Conservation (phyloP, 164 flowering plant species). For the Aristolochia contorta region DNA sequence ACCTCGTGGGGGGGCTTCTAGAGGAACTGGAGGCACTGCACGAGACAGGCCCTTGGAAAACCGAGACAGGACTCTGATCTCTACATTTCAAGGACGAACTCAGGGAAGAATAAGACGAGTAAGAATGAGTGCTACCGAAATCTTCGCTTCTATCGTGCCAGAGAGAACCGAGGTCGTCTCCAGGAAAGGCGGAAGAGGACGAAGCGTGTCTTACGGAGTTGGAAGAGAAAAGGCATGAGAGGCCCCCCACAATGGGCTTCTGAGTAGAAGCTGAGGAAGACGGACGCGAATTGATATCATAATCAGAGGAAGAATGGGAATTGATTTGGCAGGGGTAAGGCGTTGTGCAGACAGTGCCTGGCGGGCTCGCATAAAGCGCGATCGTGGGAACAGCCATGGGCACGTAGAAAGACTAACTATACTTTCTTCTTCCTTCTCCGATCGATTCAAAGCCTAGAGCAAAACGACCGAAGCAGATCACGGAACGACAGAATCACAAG, state of each 20-base stretch:
- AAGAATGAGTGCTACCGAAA: conserved; percentile 47
- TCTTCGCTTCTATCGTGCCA: conserved; percentile 59
- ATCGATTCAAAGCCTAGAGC: background rate
- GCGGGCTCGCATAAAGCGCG: conserved; percentile 72
- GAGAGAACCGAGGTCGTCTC: conserved; percentile 42
- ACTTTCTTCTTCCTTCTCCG: background rate
- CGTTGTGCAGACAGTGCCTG: conserved; percentile 62
- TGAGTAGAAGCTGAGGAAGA: conserved; percentile 38
- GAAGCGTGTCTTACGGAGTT: conserved; percentile 34
- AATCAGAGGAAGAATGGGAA: conserved; percentile 47
- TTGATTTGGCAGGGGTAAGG: conserved; percentile 54
- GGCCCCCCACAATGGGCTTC: conserved; percentile 61
- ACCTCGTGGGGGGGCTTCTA: conserved; percentile 44
- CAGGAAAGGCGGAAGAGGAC: conserved; percentile 31
- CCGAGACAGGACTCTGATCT: conserved; percentile 80
- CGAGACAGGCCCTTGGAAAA: conserved; percentile 72
- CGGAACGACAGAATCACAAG: no score
- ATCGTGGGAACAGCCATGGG: conserved; percentile 74
- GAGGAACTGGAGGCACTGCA: conserved; percentile 28
- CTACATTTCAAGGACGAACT: conserved; percentile 48
- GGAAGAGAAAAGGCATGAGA: conserved; percentile 68
- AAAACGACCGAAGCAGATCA: no score
- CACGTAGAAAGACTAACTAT: background rate
- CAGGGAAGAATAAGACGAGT: conserved; percentile 34
- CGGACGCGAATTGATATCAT: conserved; percentile 43